Evolutionary conservation across 2,329 filamentous ascomycete genomes (phyloP), one percentile per base, ranked within the genome.

Genomic region (Paraconiothyrium brasiliense): DNA sequence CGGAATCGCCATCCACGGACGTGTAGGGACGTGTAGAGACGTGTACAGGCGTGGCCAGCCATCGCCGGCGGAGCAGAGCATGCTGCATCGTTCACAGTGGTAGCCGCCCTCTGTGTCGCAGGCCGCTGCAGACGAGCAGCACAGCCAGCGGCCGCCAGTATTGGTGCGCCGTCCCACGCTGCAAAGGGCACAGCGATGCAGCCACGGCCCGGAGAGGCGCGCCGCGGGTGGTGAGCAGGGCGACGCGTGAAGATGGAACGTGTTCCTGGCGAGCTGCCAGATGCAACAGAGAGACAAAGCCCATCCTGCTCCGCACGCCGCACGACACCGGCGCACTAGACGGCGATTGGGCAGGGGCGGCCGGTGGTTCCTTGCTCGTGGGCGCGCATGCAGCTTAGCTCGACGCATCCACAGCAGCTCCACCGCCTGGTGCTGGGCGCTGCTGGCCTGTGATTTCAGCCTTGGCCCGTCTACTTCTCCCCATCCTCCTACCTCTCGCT

Each of bases 381-480:
- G 67, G 65, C 41, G 58, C 44, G 22, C 55, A 70, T 68, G 54
- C 32, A 66, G 71, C 57, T 57, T 69, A 71, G 67, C 46, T 58
- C n/a, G 35, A 47, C 22, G 35, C 43, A 58, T 11, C 46, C 44
- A 58, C 30, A 16, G 16, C 60, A 57, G 57, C 66, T 74, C 52
- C 64, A 61, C 62, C 57, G 65, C 64, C 63, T 60, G 58, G 50
- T 60, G 71, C 74, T 72, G 66, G 67, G 66, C 67, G 60, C 59
- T 67, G 73, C 71, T 71, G 71, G 72, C 73, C 74, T 74, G 75
- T 74, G 66, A 73, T 72, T 69, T 64, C 67, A 70, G 71, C 68
- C 71, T 75, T 73, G 72, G 71, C 74, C 71, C 73, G 70, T 68
- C 65, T 63, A 69, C 57, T 68, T 61, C 67, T 68, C 59, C 67